These are phyloP conservation scores for Trichoderma sp. DNA, from an alignment of 2,329 filamentous ascomycete species.

Conservation along the genomic window DNA sequence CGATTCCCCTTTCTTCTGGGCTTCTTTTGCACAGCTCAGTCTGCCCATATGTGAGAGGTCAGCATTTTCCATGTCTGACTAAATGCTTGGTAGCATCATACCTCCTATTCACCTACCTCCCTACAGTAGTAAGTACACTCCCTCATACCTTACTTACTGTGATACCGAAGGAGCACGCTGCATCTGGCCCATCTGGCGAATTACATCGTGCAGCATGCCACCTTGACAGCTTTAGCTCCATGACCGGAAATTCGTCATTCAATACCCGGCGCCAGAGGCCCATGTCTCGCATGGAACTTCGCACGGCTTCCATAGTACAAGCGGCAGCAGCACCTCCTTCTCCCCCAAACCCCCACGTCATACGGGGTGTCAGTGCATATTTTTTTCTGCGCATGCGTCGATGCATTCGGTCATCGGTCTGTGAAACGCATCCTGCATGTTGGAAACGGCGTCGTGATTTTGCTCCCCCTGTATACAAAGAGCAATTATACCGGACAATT, in stretches of 20 bases:
- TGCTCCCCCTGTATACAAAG: background rate
- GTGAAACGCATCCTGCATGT: constrained; percentile 7
- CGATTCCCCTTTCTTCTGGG: background rate
- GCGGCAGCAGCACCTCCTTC: background rate
- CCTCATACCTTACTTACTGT: background rate
- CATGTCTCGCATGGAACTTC: constrained; percentile 13
- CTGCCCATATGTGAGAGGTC: background rate
- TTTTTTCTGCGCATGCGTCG: background rate
- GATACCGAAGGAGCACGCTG: background rate
- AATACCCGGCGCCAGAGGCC: constrained; percentile 11
- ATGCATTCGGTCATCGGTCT: background rate
- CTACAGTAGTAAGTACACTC: background rate
- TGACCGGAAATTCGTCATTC: constrained; percentile 12
- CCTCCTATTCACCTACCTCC: background rate
- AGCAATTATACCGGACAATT: background rate
- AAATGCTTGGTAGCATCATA: background rate
- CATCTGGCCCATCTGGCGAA: constrained; percentile 1
- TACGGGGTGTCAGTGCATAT: background rate
- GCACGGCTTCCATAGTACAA: background rate
- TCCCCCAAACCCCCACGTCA: background rate
- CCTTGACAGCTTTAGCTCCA: constrained; percentile 5
- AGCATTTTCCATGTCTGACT: background rate
- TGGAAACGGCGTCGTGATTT: background rate
- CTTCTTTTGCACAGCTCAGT: background rate
- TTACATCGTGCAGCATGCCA: constrained; percentile 4